phyloP scores from a whole-genome alignment of 352 stramenopile species.

The Saprolegnia diclina region DNA sequence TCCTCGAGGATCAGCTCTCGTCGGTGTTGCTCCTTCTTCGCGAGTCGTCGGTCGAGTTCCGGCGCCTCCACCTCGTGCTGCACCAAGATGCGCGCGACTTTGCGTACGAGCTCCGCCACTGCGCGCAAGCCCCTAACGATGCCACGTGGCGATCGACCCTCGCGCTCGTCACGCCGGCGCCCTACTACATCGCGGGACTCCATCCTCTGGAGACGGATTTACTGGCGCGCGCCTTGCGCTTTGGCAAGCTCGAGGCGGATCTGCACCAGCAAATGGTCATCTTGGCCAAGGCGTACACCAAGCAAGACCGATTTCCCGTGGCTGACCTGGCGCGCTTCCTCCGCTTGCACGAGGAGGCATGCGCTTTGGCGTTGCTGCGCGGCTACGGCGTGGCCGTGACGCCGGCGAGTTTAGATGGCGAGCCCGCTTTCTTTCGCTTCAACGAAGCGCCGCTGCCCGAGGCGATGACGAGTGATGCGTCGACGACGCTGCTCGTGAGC shows the following conservation, averaged over 20 bases:
- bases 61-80: constrained; percentile 11
- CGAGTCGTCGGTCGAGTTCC: constrained; percentile 17
- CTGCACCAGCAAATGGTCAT: background rate
- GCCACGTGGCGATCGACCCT: background rate
- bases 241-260: background rate
- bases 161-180: background rate
- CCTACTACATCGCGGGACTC: background rate
- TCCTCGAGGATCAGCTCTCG: constrained; percentile 22
- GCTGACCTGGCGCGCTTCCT: constrained; percentile 13
- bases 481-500: background rate
- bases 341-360: background rate
- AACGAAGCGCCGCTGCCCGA: constrained; percentile 16
- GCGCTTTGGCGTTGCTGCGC: background rate
- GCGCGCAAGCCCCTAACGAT: background rate
- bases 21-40: constrained; percentile 18
- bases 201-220: constrained; percentile 9
- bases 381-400: background rate
- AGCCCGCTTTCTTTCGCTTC: constrained; percentile 20
- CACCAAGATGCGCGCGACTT: constrained; percentile 6
- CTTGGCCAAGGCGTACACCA: constrained; percentile 25
- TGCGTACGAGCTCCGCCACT: constrained; percentile 1
- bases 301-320: constrained; percentile 24
- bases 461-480: background rate
- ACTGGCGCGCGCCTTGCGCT: constrained; percentile 15
- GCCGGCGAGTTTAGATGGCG: background rate